A percentile compares a stretch with the other conserved stretches of the same genome.
phyloP scores from a whole-genome alignment of 2,329 filamentous ascomycete species.

The Aspergillus ustus region DNA sequence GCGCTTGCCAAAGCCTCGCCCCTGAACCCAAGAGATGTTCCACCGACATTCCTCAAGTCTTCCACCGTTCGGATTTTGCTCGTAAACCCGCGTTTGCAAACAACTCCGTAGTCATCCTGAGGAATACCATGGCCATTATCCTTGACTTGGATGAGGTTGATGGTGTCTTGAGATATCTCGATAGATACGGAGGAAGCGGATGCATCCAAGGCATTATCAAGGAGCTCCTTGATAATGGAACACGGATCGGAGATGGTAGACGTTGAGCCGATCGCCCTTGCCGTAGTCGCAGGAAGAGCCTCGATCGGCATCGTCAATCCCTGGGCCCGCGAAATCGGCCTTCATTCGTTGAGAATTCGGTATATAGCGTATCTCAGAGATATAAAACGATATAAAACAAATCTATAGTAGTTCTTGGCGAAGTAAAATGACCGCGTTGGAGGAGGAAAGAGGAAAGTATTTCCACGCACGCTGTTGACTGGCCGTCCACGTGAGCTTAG shows the following conservation, averaged over 20 bases:
- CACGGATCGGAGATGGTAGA: conserved; percentile 62
- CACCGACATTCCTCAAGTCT: conserved; percentile 60
- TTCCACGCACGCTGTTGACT: conserved; percentile 23
- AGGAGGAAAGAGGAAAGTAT: conserved; percentile 10
- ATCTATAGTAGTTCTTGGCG: neutral
- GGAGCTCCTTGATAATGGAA: conserved; percentile 66
- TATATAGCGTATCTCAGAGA: neutral
- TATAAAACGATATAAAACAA: conserved; percentile 7
- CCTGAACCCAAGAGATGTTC: conserved; percentile 65
- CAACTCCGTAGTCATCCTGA: conserved; percentile 57
- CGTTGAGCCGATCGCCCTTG: conserved; percentile 60
- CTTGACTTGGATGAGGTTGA: conserved; percentile 66
- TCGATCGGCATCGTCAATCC: conserved; percentile 50
- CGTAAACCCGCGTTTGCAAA: conserved; percentile 64
- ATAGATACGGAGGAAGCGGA: conserved; percentile 61
- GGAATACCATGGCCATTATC: conserved; percentile 68
- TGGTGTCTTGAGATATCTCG: conserved; percentile 62
- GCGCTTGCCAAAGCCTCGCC: conserved; percentile 68
- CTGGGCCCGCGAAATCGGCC: neutral
- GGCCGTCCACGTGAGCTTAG: conserved; percentile 20
- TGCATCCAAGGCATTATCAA: conserved; percentile 71
- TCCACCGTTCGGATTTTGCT: conserved; percentile 65
- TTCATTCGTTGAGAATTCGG: neutral
- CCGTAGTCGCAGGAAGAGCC: conserved; percentile 47
- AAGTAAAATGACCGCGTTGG: neutral